Evolutionary conservation across 441 rosid species (phyloP), one percentile per base, ranked within the genome.

Genomic region (Breynia disticha): DNA sequence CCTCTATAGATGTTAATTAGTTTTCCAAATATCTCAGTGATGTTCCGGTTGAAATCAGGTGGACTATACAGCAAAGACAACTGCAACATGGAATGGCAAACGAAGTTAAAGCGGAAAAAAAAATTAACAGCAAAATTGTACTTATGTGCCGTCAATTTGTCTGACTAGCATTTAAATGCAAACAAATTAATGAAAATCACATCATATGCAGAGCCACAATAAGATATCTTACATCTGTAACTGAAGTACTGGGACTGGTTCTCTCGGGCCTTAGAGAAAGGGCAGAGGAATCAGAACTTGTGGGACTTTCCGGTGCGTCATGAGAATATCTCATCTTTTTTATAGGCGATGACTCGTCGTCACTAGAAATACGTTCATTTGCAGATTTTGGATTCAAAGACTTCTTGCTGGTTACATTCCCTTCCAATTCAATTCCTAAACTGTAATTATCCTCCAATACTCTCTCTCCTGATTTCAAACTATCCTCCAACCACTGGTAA

Each of bases 1-100:
- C 98, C 97, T 67, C 97, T 79, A 56, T 88, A 91, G 66, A 88
- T 84, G 66, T 81, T 81, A 62, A 88, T 71, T 55, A 91, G 91
- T 71, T 88, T 88, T 55, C 95, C 94, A 66, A 91, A 91, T 68
- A 88, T 79, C 70, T 78, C 84, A 19, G 95, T 86, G 56, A 88
- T 79, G 59, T 80, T 83, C 71, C 72, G 74, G 78, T 93, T 88
- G 56, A 88, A 69, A 71, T 93, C 91, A 8, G 95, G 97, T 15
- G 95, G 97, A 43, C 70, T 76, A 74, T 81, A 80, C 11, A 50
- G 68, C 46, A 67, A 63, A 44, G 88, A 76, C 47, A 84, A 69
- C 76, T 81, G 67, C 44, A 66, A 61, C 47, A 16, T 7, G 44
- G n/a, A 41, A 11, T 15, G n/a, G 11, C 60, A 68, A 19, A 61